Evolutionary conservation across 176 grass and related monocot genomes (phyloP), one percentile per base, ranked within the genome.

Genomic region (Avena insularis): DNA sequence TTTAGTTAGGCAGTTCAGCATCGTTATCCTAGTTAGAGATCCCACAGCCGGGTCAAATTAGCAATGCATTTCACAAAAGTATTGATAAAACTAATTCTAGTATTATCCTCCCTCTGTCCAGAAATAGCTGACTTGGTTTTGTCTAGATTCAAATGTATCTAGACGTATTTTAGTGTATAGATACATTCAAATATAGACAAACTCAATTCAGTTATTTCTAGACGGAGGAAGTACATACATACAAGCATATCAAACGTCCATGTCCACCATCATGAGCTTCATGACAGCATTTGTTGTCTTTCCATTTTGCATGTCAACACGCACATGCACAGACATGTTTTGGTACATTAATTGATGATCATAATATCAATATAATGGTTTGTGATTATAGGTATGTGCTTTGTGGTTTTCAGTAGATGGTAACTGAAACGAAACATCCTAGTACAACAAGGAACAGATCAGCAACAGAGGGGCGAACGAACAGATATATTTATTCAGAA

Each of bases 201-300:
- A 25, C 25, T 25, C 25, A 25, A 25, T 25, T 25, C 25, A 25
- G 25, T 2, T 31, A 31, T 31, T 31, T 31, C 1, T 1, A 31
- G 29, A 31, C 2, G 29, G 29, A 31, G 29, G 29, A 1, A 31
- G 29, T 31, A 31, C 82, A 71, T 87, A 93, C 85, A 78, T 31
- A 31, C 29, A 1, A 80, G 71, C 9, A 87, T 77, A 49, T 49
- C 83, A 19, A 13, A 31, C 51, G 20, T 64, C 73, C 53, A 66
- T 88, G 35, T 88, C 74, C 3, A 85, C 60, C 50, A 76, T 77
- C 71, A 79, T 56, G 8, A 71, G 61, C 48, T 85, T 85, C 38
- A 49, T 20, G 15, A 47, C 66, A 79, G 73, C 79, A 60, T 90
- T 88, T 33, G 64, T 17, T 85, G 68, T 62, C 69, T 83, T 93